Evolutionary conservation across 2,329 filamentous ascomycete species (phyloP).

Genomic region (Aureobasidium sp.): DNA sequence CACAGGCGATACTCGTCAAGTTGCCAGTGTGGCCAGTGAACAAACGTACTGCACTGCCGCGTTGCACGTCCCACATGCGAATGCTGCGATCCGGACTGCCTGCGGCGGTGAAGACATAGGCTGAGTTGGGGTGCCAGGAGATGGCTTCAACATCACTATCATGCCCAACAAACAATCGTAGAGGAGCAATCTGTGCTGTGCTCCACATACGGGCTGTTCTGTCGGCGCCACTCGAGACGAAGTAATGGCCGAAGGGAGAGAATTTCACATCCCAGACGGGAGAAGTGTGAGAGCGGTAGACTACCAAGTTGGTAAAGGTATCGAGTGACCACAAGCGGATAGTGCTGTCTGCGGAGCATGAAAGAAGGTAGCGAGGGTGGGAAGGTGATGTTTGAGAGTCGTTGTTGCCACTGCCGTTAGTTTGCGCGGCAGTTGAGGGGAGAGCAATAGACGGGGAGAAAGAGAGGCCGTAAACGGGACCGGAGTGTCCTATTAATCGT

Average conservation of each 20-base stretch:
- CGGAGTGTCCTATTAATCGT: slow-evolving; percentile 77
- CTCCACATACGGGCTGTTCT: slow-evolving; percentile 86
- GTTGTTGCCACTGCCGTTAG: slow-evolving; percentile 32
- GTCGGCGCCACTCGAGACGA: slow-evolving; percentile 78
- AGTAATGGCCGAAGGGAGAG: slow-evolving; percentile 93
- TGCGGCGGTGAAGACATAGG: slow-evolving; percentile 88
- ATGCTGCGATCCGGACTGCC: slow-evolving; percentile 72
- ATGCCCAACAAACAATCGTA: slow-evolving; percentile 83
- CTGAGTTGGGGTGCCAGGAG: slow-evolving; percentile 90
- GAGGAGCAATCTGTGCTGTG: slow-evolving; percentile 82
- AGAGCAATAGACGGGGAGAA: slow-evolving; percentile 66
- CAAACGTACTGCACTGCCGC: slow-evolving; percentile 78
- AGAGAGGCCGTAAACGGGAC: slow-evolving; percentile 77
- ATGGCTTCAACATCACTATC: slow-evolving; percentile 86
- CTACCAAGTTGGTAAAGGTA: slow-evolving; percentile 81
- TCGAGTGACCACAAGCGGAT: slow-evolving; percentile 90
- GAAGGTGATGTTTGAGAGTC: slow-evolving; percentile 40
- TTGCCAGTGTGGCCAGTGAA: slow-evolving; percentile 88
- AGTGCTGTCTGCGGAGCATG: slow-evolving; percentile 77
- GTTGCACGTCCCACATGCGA: slow-evolving; percentile 92
- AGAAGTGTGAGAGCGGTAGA: slow-evolving; percentile 87
- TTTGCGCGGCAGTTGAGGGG: slow-evolving; percentile 31
- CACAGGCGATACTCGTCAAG: slow-evolving; percentile 75
- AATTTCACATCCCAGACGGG: slow-evolving; percentile 84
- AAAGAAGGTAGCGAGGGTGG: slow-evolving; percentile 63